Base-by-base conservation (phyloP, 2,329 filamentous ascomycete species). In the Neospermospora avenae region DNA sequence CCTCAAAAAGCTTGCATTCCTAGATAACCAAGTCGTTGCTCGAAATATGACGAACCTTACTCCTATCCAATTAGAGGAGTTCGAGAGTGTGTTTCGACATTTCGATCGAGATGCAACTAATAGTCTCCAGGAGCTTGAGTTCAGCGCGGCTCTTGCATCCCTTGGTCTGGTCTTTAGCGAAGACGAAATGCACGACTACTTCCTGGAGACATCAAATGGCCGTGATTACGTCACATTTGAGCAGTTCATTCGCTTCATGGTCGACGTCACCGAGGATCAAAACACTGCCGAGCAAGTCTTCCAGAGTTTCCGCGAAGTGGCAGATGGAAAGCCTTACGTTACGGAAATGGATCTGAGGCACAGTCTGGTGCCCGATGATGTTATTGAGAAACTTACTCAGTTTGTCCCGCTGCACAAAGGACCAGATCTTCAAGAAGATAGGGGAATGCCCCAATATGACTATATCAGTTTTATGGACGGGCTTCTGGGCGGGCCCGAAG, bases 231-330 rank as follows among this genome's bases (percentile, higher is more conserved):
- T 99, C 55, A 95, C 90, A 4, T 99, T 99, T 72, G 95, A 99
- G 78, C 93, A 98, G 76, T 99, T 99, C 73, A 99, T 99, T 74
- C 87, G 91, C 41, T 99, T 99, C 81, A 99, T 99, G 95, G 95
- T 99, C 51, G 91, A 96, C 68, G 95, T 97, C 53, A 99, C 95
- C 13, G 95, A 99, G 76, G 95, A 99, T 73, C 95, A 99, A 77
- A 97, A 99, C 74, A 97, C 93, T 3, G 95, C 95, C 13, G 95
- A 98, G 76, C 95, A 99, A 75, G 95, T 99, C 4, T 98, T 95
- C 79, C 93, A 99, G 77, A 96, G 90, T 65, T 99, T 99, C 84
- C 86, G 88, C 60, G 95, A 99, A 76, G 95, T 99, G 48, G 95
- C 95, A 18, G 95, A 99, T 77, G 95, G 95, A 67, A 99, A 99